Evolutionary conservation across 192 early-diverging fungal species (phyloP).

Genomic region (Coemansia sp.): DNA sequence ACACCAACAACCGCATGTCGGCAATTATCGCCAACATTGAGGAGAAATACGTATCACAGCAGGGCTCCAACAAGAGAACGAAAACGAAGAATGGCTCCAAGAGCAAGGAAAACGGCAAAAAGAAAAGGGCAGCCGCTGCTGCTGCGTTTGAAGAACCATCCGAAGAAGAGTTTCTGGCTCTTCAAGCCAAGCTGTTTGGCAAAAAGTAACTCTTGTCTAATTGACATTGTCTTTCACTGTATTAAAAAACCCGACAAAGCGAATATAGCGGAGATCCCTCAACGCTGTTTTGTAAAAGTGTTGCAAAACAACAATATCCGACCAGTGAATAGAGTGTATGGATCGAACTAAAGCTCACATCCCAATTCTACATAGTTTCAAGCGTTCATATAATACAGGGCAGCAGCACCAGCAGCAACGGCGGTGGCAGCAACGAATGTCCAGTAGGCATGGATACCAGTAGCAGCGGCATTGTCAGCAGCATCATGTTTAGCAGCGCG

Average conservation of each 20-base stretch:
- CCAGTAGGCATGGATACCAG: not conserved
- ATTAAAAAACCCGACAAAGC: not conserved
- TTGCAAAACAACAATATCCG: no score
- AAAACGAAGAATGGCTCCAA: conserved; percentile 7
- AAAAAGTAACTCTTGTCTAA: conserved; percentile 33
- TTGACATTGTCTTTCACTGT: not conserved
- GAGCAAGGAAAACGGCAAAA: conserved; percentile 18
- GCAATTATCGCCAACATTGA: conserved; percentile 59
- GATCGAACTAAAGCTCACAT: conserved; percentile 8
- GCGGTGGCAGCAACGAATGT: conserved; percentile 8
- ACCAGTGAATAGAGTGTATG: no score
- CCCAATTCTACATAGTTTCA: conserved; percentile 15
- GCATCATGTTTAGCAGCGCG: conserved; percentile 6
- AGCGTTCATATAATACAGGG: conserved; percentile 24
- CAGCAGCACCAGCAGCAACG: conserved; percentile 21
- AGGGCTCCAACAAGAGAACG: conserved; percentile 20
- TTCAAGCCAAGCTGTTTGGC: conserved; percentile 62
- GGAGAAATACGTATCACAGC: conserved; percentile 48
- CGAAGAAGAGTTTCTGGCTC: conserved; percentile 68
- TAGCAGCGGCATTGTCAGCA: not conserved
- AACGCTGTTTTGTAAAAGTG: no score
- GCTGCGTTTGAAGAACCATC: conserved; percentile 46
- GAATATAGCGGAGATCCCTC: no score
- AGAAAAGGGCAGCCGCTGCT: not conserved
- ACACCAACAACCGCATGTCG: no score